Evolutionary conservation across 441 rosid species (phyloP).

Genomic region (Adansonia gregorii): DNA sequence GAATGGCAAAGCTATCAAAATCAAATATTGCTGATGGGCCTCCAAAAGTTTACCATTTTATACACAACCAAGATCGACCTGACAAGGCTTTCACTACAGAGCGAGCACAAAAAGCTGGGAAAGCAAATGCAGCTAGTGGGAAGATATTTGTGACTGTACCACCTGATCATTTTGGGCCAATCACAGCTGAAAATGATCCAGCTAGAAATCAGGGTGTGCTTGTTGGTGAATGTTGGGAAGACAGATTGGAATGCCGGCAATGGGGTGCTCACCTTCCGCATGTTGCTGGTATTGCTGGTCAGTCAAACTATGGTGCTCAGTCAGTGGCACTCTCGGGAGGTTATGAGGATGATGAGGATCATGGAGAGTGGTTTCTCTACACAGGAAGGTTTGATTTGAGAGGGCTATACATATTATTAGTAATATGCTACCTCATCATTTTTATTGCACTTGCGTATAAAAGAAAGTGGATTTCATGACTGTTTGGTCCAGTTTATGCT

Average conservation of each 20-base stretch:
- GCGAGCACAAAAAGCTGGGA: conserved; percentile 70
- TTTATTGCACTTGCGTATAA: conserved; percentile 9
- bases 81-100: conserved; percentile 79
- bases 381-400: conserved; percentile 74
- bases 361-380: conserved; percentile 93
- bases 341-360: conserved; percentile 87
- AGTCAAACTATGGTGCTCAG: conserved; percentile 71
- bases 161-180: conserved; percentile 88
- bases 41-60: conserved; percentile 46
- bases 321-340: conserved; percentile 92
- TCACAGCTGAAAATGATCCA: conserved; percentile 77
- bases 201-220: conserved; percentile 71
- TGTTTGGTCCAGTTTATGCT: neutral
- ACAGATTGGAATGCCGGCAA: conserved; percentile 68
- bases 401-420: neutral
- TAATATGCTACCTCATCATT: neutral
- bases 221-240: conserved; percentile 85
- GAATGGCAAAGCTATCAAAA: conserved; percentile 63
- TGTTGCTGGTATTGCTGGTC: conserved; percentile 86
- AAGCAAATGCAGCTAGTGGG: conserved; percentile 88
- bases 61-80: conserved; percentile 72
- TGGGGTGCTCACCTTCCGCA: conserved; percentile 92
- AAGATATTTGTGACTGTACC: conserved; percentile 73
- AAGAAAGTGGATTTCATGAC: neutral
- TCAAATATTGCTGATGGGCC: conserved; percentile 30